Percentiles rank a stretch among this genome's conserved stretches.
These are phyloP conservation scores for Protomyces lactucae-debilis DNA, from an alignment of 1,139 yeast species.

Conservation along the genomic window DNA sequence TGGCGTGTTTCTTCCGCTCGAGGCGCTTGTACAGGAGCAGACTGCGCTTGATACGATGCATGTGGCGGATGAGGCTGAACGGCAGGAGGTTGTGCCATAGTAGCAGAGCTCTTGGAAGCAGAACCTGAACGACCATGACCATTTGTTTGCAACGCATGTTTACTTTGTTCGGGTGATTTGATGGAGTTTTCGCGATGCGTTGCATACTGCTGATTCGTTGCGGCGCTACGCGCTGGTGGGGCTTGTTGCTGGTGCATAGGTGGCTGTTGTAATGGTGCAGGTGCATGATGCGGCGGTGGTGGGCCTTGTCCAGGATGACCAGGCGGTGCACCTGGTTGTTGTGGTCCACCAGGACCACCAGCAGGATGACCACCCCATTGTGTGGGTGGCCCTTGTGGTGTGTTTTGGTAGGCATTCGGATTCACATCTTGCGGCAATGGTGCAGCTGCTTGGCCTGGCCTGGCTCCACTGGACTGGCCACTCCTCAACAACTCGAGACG, in stretches of 20 bases:
- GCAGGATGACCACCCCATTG: constrained; percentile 33
- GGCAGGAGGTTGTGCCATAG: too few species aligned
- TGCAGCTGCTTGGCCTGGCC: constrained; percentile 39
- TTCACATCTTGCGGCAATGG: constrained; percentile 44
- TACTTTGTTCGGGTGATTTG: neutral
- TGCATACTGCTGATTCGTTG: neutral
- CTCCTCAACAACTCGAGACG: constrained; percentile 71
- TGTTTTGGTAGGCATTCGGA: constrained; percentile 48
- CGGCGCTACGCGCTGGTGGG: neutral
- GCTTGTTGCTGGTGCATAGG: constrained; percentile 11
- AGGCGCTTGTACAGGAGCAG: too few species aligned
- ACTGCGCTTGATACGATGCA: too few species aligned
- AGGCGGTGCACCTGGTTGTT: constrained; percentile 29
- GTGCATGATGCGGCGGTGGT: constrained; percentile 30
- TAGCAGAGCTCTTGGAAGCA: too few species aligned
- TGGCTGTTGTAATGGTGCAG: constrained; percentile 32
- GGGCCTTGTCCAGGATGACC: constrained; percentile 10
- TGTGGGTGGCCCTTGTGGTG: constrained; percentile 35
- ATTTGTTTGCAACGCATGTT: neutral
- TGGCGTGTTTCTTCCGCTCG: too few species aligned
- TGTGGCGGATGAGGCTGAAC: too few species aligned
- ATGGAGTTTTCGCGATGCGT: neutral
- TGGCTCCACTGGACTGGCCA: constrained; percentile 50
- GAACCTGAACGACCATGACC: neutral
- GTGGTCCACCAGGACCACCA: constrained; percentile 27